phyloP scores from a whole-genome alignment of 495 filamentous ascomycete species.

The Pseudoneurospora amorphoporcata region DNA sequence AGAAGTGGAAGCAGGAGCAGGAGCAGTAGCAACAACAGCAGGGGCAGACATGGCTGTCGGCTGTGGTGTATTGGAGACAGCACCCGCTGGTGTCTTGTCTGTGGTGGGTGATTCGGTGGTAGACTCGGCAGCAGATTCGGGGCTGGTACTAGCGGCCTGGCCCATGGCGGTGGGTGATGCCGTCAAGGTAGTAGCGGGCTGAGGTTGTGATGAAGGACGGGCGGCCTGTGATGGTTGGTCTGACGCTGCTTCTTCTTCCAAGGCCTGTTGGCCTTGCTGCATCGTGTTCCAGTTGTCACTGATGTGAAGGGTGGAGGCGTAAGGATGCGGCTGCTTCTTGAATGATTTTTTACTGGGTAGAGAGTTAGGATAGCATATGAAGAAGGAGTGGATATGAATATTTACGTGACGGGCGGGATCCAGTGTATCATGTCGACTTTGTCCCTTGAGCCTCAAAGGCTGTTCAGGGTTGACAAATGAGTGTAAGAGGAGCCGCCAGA shows the following conservation, averaged over 20 bases:
- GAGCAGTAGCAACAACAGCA: not conserved
- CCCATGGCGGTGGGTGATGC: conserved; percentile 9
- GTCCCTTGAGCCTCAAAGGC: not conserved
- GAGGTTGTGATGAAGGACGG: not conserved
- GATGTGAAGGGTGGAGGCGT: not conserved
- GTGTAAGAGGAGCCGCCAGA: not conserved
- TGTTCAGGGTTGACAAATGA: not conserved
- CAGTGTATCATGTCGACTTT: not conserved
- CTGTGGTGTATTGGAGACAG: not conserved
- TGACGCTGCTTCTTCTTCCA: not conserved
- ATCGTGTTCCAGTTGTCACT: not conserved
- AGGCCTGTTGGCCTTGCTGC: not conserved
- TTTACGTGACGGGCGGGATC: not conserved
- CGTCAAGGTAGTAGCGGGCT: conserved; percentile 1
- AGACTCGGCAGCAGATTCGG: not conserved
- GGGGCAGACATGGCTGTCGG: not conserved
- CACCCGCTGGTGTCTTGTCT: not conserved
- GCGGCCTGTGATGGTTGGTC: not conserved
- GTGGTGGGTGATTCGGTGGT: not conserved
- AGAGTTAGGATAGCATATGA: not conserved
- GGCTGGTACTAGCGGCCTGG: not conserved
- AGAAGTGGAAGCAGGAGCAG: not conserved
- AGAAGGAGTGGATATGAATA: not conserved
- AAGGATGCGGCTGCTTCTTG: not conserved
- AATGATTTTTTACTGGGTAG: not conserved